Evolutionary conservation across 371 early-diverging fungal genomes (phyloP), one percentile per base, ranked within the genome.

Genomic region (Furculomyces boomerangus): DNA sequence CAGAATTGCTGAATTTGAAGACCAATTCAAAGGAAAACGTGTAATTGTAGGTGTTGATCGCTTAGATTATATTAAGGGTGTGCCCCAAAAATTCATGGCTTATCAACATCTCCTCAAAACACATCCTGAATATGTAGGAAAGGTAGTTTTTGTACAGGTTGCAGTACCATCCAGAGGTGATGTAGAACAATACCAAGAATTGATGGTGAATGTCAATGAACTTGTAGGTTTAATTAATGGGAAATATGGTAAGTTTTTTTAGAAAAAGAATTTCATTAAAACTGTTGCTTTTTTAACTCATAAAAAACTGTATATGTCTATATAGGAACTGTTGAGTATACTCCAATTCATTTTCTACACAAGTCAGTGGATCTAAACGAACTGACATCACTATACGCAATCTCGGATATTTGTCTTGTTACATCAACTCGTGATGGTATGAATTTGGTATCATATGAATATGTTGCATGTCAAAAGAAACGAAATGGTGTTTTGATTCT

Each of bases 41-140:
- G 72, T 98, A 3, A 81, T 95, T 58, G 90, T 99, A 5, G 99
- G 99, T 27, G 96, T 98, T 7, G 99, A 99, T 64, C 82, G 99
- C 50, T 76, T 98, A 46, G 99, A 99, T 71, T 99, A 98, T 66
- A 99, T 99, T 73, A 99, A 99, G 72, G 99, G 99, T 48, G 98
- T 99, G 25, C 99, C 99, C 13, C 97, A 99, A 62, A 94, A 97
- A 71, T 71, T 99, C 58, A 85, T 88, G 62, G 99, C 95, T 3
- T 81, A 94, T 52, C 94, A 98, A 64, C 78, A 86, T 30, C 94
- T 99, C 59, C 70, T 99, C 45, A 72, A 77, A 32, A 73, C 82
- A 51, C 80, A 97, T 63, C 93, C 93, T 0, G 93, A 98, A 64
- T 93, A 87, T 78, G 76, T 83, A 26, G 94, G 90, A 25, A 90